Evolutionary conservation across 345 rosid species (phyloP), one percentile per base, ranked within the genome.

Genomic region (Boechera retrofracta): DNA sequence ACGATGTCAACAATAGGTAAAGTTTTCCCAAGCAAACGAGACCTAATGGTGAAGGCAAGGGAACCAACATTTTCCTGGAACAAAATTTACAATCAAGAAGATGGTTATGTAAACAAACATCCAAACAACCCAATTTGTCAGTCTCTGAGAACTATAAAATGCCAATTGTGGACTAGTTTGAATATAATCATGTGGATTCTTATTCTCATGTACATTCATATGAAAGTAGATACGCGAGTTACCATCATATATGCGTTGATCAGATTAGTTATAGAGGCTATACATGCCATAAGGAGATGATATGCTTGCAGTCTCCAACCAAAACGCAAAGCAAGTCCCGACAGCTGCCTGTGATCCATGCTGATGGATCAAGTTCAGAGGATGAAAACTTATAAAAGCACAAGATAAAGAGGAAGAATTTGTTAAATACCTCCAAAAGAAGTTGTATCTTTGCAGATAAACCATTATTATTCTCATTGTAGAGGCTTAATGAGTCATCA

Each of bases 201-300:
- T 56, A 49, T 65, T 71, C 68, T 47, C 68, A 71, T 64, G 64
- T 80, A 83, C 64, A 31, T 64, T 59, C 77, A 55, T 75, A 77
- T 29, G 61, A 85, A 87, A 85, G 74, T 82, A 87, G 92, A 80
- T 80, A 87, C 85, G 93, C 83, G 83, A 86, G 97, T 88, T 88
- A 85, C 94, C 96, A 70, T 88, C 86, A 87, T 77, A 84, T 39
- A 87, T 84, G 84, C 86, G 87, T 83, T 85, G 88, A 83, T 82
- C 85, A 87, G 80, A 86, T 77, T 85, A 89, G 97, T 85, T 81
- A 84, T 85, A 91, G 97, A 92, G 87, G 87, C 85, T 94, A 88
- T 94, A 90, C 97, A 94, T 94, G 97, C 95, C 88, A 88, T 94
- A 94, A 39, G 97, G 98, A 71, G 97, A 86, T 31, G 95, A 77